These are phyloP conservation scores for Tuber calosporum DNA, from an alignment of 495 filamentous ascomycete genomes.

Conservation along the genomic window DNA sequence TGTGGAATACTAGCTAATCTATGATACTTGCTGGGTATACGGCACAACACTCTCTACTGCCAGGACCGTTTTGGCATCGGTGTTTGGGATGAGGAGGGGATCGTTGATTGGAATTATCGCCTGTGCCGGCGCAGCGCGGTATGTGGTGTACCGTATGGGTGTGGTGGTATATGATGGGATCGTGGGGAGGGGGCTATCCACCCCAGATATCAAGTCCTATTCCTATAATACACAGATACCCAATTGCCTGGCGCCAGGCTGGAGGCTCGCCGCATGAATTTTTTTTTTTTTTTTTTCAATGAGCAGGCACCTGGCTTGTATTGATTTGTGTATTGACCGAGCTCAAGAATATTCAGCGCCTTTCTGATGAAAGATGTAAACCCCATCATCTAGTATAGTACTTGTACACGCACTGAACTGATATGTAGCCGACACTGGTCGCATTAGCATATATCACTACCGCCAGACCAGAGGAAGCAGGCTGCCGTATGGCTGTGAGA, in stretches of 20 bases:
- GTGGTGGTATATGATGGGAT: not conserved
- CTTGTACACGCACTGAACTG: not conserved
- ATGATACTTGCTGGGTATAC: not conserved
- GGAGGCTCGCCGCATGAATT: not conserved
- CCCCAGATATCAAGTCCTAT: not conserved
- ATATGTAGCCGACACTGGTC: not conserved
- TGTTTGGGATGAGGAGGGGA: not conserved
- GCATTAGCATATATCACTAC: not conserved
- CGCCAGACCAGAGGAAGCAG: not conserved
- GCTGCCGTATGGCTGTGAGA: not conserved
- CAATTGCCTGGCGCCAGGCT: not conserved
- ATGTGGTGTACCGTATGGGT: not conserved
- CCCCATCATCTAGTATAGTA: not conserved
- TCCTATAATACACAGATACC: not conserved
- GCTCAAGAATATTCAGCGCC: not conserved
- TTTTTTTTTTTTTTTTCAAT: constrained; percentile 3
- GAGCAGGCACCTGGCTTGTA: not conserved
- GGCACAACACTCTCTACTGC: not conserved
- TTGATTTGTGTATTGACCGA: not conserved
- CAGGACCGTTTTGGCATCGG: not conserved
- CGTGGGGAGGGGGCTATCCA: not conserved
- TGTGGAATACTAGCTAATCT: not conserved
- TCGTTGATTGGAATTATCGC: not conserved
- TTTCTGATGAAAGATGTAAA: not conserved
- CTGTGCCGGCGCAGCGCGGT: not conserved